Conservation (phyloP, 345 rosid genomes). For the Moricandia moricandioides region DNA sequence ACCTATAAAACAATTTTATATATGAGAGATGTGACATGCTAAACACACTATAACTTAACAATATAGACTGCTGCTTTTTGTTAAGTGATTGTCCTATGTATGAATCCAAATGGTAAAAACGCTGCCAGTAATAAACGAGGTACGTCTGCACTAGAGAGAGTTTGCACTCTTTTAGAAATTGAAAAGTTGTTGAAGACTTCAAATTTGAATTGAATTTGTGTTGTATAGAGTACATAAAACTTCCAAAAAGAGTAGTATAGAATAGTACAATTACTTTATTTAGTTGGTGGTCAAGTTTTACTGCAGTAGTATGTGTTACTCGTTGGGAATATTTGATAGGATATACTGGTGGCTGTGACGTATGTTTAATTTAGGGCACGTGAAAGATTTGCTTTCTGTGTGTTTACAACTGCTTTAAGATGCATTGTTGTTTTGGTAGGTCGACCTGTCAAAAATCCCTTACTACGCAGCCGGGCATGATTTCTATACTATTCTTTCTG, state of each 20-base stretch:
- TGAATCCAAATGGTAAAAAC: not conserved
- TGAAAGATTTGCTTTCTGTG: slow-evolving; percentile 22
- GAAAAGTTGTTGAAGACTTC: slow-evolving; percentile 16
- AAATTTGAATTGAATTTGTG: slow-evolving; percentile 24
- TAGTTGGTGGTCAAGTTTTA: slow-evolving; percentile 18
- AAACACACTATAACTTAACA: not conserved
- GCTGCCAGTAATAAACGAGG: not conserved
- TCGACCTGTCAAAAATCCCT: slow-evolving; percentile 13
- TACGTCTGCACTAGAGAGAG: slow-evolving; percentile 4
- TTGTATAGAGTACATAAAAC: not conserved
- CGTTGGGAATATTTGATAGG: slow-evolving; percentile 23
- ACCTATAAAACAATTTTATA: not conserved
- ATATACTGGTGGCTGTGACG: slow-evolving; percentile 29
- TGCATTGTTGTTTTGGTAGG: slow-evolving; percentile 29
- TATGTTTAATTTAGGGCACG: slow-evolving; percentile 22
- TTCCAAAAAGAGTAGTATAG: no score
- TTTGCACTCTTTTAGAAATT: not conserved
- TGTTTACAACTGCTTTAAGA: slow-evolving; percentile 14
- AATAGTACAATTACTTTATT: not conserved
- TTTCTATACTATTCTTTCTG: no score
- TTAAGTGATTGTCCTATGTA: not conserved
- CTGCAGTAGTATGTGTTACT: not conserved
- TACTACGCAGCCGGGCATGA: slow-evolving; percentile 2
- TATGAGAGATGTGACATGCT: not conserved
- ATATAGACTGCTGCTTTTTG: not conserved